Evolutionary conservation across 1,139 yeast genomes (phyloP).

Genomic region (Saccharomyces hybrid): DNA sequence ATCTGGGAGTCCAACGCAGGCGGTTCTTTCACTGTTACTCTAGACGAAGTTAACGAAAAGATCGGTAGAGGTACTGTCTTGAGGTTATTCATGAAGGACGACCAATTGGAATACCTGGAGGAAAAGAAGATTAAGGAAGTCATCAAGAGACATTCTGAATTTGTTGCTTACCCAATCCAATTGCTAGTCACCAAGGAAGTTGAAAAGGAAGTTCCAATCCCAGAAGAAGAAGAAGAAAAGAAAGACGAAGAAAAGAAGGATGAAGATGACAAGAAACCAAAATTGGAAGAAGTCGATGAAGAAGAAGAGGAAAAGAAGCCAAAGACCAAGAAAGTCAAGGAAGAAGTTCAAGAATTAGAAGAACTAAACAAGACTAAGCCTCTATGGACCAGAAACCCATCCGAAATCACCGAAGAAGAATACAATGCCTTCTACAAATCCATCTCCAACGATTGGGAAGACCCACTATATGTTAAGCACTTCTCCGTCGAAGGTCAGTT

Average conservation of each 20-base stretch:
- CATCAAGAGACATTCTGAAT: conserved; percentile 98
- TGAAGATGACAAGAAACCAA: conserved; percentile 54
- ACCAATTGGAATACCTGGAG: conserved; percentile 97
- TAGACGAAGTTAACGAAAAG: conserved; percentile 79
- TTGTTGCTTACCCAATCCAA: conserved; percentile 98
- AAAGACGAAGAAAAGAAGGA: conserved; percentile 50
- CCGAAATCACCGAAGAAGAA: conserved; percentile 96
- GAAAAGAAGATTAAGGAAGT: conserved; percentile 99
- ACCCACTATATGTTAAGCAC: conserved; percentile 98
- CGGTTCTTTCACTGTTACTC: conserved; percentile 94
- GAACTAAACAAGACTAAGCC: conserved; percentile 99
- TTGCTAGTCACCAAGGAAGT: conserved; percentile 97
- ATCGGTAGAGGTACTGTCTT: conserved; percentile 92
- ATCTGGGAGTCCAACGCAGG: conserved; percentile 99
- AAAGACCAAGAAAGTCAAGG: conserved; percentile 78
- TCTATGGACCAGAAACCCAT: conserved; percentile 97
- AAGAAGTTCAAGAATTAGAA: conserved; percentile 81
- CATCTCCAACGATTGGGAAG: conserved; percentile 99
- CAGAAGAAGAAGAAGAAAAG: conserved; percentile 44
- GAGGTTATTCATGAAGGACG: conserved; percentile 96
- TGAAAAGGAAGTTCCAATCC: conserved; percentile 85
- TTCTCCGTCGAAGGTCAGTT: conserved; percentile 99
- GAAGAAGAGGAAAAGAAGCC: conserved; percentile 10
- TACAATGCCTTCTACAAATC: conserved; percentile 99
- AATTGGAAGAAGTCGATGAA: conserved; percentile 28